A percentile compares a stretch with the other conserved stretches of the same genome.
Evolutionary conservation across 2,329 filamentous ascomycete species (phyloP).

Genomic region (Calonectria leucothoes): DNA sequence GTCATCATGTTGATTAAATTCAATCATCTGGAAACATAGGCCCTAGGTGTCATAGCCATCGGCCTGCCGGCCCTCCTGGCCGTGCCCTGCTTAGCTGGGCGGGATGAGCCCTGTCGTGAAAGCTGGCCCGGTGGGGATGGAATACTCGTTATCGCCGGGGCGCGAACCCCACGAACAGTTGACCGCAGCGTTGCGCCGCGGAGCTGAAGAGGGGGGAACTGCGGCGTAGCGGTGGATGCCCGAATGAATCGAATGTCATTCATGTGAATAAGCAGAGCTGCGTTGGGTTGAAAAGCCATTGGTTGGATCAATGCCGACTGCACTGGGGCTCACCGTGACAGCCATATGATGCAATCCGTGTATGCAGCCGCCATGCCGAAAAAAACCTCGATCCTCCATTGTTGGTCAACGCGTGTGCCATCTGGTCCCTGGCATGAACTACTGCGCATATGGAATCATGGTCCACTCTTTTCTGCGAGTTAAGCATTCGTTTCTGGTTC

Average conservation of each 20-base stretch:
- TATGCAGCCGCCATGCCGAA: background rate
- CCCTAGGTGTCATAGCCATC: background rate
- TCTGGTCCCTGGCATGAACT: slow-evolving; percentile 1
- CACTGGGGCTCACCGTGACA: background rate
- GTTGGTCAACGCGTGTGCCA: background rate
- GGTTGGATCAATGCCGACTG: background rate
- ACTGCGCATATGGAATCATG: background rate
- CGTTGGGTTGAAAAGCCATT: background rate
- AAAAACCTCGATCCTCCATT: background rate
- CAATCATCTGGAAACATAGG: background rate
- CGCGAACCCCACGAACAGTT: background rate
- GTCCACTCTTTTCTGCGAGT: background rate
- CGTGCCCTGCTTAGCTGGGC: background rate
- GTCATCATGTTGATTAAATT: background rate
- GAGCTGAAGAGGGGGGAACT: background rate
- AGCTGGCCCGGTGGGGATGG: background rate
- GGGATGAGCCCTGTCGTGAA: background rate
- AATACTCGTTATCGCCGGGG: background rate
- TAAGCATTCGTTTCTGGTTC: background rate
- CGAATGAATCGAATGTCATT: background rate
- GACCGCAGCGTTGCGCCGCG: background rate
- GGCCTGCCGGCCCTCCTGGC: too few relatives aligned
- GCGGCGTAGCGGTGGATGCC: background rate
- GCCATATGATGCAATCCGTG: background rate
- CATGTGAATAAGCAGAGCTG: background rate